Conservation (phyloP, 768 basidiomycete species). For the Termitomyces sp. region DNA sequence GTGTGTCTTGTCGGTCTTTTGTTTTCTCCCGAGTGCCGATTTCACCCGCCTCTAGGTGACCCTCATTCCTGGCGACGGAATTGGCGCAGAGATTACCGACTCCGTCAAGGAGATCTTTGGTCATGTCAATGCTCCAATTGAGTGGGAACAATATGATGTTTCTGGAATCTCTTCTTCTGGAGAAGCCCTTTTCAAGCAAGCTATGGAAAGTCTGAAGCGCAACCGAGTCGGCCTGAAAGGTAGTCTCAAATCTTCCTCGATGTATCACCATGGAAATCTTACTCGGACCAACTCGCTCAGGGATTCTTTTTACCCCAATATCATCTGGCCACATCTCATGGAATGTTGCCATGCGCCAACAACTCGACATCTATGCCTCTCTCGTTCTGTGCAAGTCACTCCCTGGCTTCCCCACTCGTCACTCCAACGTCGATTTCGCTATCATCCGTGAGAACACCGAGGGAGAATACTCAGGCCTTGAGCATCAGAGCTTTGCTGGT, state of each 20-base stretch:
- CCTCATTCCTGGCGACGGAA: conserved; percentile 96
- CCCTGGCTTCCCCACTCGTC: conserved; percentile 92
- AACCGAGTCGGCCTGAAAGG: conserved; percentile 99
- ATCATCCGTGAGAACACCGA: conserved; percentile 99
- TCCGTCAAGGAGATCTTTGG: conserved; percentile 99
- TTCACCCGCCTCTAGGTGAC: conserved; percentile 60
- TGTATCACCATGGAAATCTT: background rate
- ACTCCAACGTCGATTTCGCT: conserved; percentile 95
- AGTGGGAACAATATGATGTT: conserved; percentile 98
- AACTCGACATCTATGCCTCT: conserved; percentile 98
- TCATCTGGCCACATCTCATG: conserved; percentile 97
- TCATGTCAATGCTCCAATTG: conserved; percentile 95
- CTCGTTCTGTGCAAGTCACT: conserved; percentile 98
- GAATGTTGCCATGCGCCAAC: conserved; percentile 99
- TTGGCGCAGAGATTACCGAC: conserved; percentile 95
- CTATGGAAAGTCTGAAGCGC: conserved; percentile 96
- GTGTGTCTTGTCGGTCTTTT: conserved; percentile 36
- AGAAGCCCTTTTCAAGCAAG: conserved; percentile 93
- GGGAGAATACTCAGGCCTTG: conserved; percentile 98
- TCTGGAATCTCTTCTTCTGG: conserved; percentile 93
- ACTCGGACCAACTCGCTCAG: conserved; percentile 32
- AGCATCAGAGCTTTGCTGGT: conserved; percentile 97
- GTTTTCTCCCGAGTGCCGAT: conserved; percentile 15
- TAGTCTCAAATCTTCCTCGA: conserved; percentile 25
- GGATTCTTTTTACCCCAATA: conserved; percentile 97